Percentiles rank a stretch among this genome's conserved stretches.
These are phyloP conservation scores for Scheffersomyces quercinus DNA, from an alignment of 1,139 yeast genomes.

Conservation along the genomic window DNA sequence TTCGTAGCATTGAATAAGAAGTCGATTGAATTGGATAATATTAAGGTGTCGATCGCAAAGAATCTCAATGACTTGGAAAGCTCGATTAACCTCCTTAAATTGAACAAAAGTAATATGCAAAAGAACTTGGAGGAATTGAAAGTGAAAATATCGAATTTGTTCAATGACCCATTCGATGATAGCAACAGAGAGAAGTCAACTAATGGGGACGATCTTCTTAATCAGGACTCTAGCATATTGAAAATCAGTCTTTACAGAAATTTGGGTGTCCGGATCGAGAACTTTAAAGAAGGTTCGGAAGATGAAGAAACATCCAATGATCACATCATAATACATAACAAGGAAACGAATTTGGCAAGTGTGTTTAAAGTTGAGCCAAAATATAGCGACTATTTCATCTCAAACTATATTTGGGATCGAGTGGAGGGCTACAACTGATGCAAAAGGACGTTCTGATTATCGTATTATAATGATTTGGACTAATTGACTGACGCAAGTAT, in stretches of 20 bases:
- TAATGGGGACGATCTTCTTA: slow-evolving; percentile 20
- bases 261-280: slow-evolving; percentile 44
- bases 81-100: slow-evolving; percentile 46
- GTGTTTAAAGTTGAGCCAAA: slow-evolving; percentile 58
- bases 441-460: too few species aligned
- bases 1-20: slow-evolving; percentile 29
- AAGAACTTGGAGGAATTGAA: slow-evolving; percentile 27
- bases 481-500: too few species aligned
- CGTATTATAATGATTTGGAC: too few species aligned
- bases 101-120: slow-evolving; percentile 42
- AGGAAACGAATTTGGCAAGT: slow-evolving; percentile 47
- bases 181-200: not conserved
- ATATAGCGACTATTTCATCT: slow-evolving; percentile 62
- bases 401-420: slow-evolving; percentile 74
- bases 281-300: slow-evolving; percentile 13
- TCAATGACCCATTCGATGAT: slow-evolving; percentile 13
- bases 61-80: slow-evolving; percentile 58
- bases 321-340: slow-evolving; percentile 51
- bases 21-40: slow-evolving; percentile 43
- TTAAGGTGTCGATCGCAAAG: slow-evolving; percentile 56
- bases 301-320: slow-evolving; percentile 12
- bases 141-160: slow-evolving; percentile 22
- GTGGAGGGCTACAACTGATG: slow-evolving; percentile 15
- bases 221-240: slow-evolving; percentile 37
- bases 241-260: slow-evolving; percentile 46